These are phyloP conservation scores for Orychophragmus violaceus DNA, from an alignment of 345 rosid genomes.

Conservation along the genomic window DNA sequence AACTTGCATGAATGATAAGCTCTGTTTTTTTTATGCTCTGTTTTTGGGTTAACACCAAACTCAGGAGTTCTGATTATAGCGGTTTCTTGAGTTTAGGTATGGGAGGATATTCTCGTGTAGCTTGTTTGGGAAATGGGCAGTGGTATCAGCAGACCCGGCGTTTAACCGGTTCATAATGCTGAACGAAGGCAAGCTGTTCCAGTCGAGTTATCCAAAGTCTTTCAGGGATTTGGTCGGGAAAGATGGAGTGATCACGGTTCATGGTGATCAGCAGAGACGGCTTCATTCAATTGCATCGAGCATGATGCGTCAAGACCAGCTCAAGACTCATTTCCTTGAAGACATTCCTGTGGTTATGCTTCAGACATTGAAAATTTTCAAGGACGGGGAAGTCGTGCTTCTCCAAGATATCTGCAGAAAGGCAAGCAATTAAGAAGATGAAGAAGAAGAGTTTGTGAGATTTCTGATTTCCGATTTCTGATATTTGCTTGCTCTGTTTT, in stretches of 20 bases:
- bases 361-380: constrained; percentile 35
- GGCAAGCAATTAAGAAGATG: constrained; percentile 36
- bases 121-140: constrained; percentile 65
- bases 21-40: constrained; percentile 4
- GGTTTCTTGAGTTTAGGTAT: constrained; percentile 34
- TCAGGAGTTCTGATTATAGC: too few relatives aligned
- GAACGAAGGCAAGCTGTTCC: constrained; percentile 74
- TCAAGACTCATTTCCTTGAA: constrained; percentile 57
- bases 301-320: constrained; percentile 72
- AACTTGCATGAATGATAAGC: not conserved
- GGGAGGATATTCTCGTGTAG: constrained; percentile 82
- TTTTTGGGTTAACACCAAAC: too few relatives aligned
- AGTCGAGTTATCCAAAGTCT: constrained; percentile 82
- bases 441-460: not conserved
- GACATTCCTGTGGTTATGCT: constrained; percentile 58
- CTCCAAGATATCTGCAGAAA: constrained; percentile 85
- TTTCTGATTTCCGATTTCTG: constrained; percentile 3
- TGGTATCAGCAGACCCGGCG: constrained; percentile 63
- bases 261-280: constrained; percentile 70
- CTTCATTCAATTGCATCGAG: constrained; percentile 76
- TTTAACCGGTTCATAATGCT: constrained; percentile 74
- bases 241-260: constrained; percentile 73
- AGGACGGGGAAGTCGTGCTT: constrained; percentile 42
- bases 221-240: constrained; percentile 80
- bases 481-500: not conserved